Base-by-base conservation (phyloP, 768 basidiomycete species). In the Rhizopogon sp. region DNA sequence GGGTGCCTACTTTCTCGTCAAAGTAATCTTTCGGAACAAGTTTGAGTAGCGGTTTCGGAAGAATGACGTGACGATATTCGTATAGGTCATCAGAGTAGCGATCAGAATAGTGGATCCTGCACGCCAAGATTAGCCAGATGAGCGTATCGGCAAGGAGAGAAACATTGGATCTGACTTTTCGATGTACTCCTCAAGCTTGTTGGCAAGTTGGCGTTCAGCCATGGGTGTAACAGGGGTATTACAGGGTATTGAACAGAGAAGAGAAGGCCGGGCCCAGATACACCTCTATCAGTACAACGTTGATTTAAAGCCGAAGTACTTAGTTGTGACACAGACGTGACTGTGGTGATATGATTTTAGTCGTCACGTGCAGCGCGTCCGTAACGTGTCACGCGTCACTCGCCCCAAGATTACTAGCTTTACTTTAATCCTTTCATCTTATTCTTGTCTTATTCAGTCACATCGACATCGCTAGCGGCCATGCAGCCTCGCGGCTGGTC, bases 41-140 rank as follows among this genome's bases (percentile, higher is more conserved):
- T 75, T 96, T 94, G 72, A 98, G 79, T 60, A 98, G 84, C 55
- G 88, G 90, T 68, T 97, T 97, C 6, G 96, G 96, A 17, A 99
- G 76, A 62, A 97, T 97, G 61, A 99, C 96, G 71, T 98, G 96
- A 55, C 93, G 89, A 69, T 98, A 98, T 77, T 98, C 95, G 71
- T 81, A 97, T 60, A 81, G 74, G 70, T 96, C 92, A 71, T 98
- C 95, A 7, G 90, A 82, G 70, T 98, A 94, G 58, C 90, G 85
- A 71, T 93, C 90, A 57, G 91, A 93, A 67, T 93, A 93, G 65
- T 91, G 87, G 63, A 93, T 93, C 69, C 90, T 93, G 60, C 20
- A 41, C 52, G 43, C 28, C 42, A 53, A 52, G 50, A 53, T 29
- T 52, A 43, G 52, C 20, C 37, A 49, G 55, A 58, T 60, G 43